Percentiles rank a stretch among this genome's conserved stretches.
Evolutionary conservation across 2,329 filamentous ascomycete genomes (phyloP).

Genomic region (Diplodia intermedia): DNA sequence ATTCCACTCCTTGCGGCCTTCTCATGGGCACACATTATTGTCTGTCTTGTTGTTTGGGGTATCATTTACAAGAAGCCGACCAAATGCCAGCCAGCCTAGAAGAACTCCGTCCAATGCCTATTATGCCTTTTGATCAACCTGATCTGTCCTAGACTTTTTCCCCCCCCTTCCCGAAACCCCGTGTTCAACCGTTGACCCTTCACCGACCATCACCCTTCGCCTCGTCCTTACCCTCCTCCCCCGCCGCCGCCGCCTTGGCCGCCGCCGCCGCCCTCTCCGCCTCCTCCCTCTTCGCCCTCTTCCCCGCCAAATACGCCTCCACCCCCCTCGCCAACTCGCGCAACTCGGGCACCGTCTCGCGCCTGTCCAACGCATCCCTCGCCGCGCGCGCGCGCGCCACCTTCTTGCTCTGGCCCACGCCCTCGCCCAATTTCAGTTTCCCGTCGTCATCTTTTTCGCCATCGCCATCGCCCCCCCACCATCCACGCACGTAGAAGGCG

Average conservation of each 20-base stretch:
- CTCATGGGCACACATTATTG: background rate
- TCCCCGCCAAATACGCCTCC: conserved; percentile 17
- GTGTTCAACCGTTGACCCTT: background rate
- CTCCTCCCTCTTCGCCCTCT: conserved; percentile 33
- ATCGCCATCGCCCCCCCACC: conserved; percentile 71
- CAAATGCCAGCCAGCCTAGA: background rate
- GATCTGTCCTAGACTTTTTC: background rate
- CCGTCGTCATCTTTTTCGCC: conserved; percentile 41
- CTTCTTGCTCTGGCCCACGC: conserved; percentile 70
- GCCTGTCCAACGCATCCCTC: conserved; percentile 46
- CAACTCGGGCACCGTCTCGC: conserved; percentile 34
- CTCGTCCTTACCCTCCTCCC: conserved; percentile 16
- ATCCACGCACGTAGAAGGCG: conserved; percentile 70
- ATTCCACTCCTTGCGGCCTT: background rate
- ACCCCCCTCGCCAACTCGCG: conserved; percentile 6
- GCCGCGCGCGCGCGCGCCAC: conserved; percentile 75
- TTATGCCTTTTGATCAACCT: background rate
- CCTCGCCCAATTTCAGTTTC: conserved; percentile 65
- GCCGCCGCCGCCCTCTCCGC: conserved; percentile 25
- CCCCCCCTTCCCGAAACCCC: no score
- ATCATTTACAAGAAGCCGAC: background rate
- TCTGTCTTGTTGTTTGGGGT: background rate
- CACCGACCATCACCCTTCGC: background rate
- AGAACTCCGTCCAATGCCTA: background rate
- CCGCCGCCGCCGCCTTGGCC: conserved; percentile 33